Percentiles rank a stretch among this genome's conserved stretches.
Conservation (phyloP, 176 grass and related monocot species). For the Musa troglodytarum region DNA sequence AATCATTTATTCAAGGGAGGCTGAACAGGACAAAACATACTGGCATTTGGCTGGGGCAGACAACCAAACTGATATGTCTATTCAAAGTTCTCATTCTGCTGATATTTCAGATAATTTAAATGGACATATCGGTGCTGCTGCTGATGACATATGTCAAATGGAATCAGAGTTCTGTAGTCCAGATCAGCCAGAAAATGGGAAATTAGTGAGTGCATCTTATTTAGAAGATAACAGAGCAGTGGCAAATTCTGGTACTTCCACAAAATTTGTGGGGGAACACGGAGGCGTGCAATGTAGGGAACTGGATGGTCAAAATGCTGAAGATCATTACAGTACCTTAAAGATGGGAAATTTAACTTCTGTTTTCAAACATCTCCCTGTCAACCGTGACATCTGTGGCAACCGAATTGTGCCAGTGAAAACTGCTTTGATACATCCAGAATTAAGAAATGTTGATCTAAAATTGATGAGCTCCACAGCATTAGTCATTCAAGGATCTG, state of each 20-base stretch:
- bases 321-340: not conserved
- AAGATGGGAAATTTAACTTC: not conserved
- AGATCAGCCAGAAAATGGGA: constrained; percentile 30
- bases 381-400: constrained; percentile 14
- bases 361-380: not conserved
- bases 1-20: constrained; percentile 22
- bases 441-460: constrained; percentile 17
- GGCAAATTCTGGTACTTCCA: constrained; percentile 32
- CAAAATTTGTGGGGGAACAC: constrained; percentile 17
- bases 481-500: constrained; percentile 32
- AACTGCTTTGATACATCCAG: not conserved
- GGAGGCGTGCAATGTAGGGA: constrained; percentile 15
- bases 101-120: constrained; percentile 26
- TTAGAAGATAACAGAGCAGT: constrained; percentile 34
- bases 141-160: constrained; percentile 42
- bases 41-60: constrained; percentile 23
- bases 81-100: constrained; percentile 25
- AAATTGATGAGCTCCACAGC: constrained; percentile 19
- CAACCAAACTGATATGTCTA: constrained; percentile 20
- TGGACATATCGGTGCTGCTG: constrained; percentile 32
- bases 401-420: not conserved
- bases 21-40: constrained; percentile 9
- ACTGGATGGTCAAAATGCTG: constrained; percentile 23
- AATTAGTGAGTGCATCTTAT: constrained; percentile 18
- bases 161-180: constrained; percentile 44